Conservation (phyloP, 345 rosid species). For the Aquilaria malaccensis region DNA sequence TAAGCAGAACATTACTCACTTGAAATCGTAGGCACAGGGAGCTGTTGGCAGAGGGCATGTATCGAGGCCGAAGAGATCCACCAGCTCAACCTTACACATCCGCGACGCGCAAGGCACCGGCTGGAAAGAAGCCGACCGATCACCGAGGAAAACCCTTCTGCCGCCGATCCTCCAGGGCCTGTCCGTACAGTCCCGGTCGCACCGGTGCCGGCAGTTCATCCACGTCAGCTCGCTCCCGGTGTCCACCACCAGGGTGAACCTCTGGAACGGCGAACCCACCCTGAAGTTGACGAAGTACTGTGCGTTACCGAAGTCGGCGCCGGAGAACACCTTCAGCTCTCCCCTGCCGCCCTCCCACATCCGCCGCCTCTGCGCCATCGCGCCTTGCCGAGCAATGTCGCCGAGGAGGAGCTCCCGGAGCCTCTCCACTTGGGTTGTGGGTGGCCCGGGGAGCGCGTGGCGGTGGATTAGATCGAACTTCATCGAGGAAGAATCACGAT, state of each 20-base stretch:
- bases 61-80: slow-evolving; percentile 43
- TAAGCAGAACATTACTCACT: slow-evolving; percentile 20
- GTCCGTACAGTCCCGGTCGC: slow-evolving; percentile 9
- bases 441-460: slow-evolving; percentile 13
- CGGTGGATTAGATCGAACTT: slow-evolving; percentile 20
- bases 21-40: slow-evolving; percentile 58
- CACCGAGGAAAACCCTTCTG: slow-evolving; percentile 30
- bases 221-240: slow-evolving; percentile 55
- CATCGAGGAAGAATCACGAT: background rate
- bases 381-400: slow-evolving; percentile 33
- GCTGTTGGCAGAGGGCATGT: slow-evolving; percentile 37
- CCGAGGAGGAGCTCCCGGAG: slow-evolving; percentile 24
- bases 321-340: slow-evolving; percentile 33
- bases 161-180: slow-evolving; percentile 5
- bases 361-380: slow-evolving; percentile 16
- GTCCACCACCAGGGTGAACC: slow-evolving; percentile 44
- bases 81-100: slow-evolving; percentile 42
- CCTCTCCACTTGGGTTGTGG: slow-evolving; percentile 16
- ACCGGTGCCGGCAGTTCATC: slow-evolving; percentile 35
- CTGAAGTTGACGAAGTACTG: slow-evolving; percentile 40
- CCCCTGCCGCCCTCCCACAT: slow-evolving; percentile 14
- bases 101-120: slow-evolving; percentile 43
- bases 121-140: slow-evolving; percentile 36
- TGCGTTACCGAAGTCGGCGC: slow-evolving; percentile 36
- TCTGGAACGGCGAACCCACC: slow-evolving; percentile 57